Base-by-base conservation (phyloP, 1,284 basidiomycete species). In the Ustilago crameri region DNA sequence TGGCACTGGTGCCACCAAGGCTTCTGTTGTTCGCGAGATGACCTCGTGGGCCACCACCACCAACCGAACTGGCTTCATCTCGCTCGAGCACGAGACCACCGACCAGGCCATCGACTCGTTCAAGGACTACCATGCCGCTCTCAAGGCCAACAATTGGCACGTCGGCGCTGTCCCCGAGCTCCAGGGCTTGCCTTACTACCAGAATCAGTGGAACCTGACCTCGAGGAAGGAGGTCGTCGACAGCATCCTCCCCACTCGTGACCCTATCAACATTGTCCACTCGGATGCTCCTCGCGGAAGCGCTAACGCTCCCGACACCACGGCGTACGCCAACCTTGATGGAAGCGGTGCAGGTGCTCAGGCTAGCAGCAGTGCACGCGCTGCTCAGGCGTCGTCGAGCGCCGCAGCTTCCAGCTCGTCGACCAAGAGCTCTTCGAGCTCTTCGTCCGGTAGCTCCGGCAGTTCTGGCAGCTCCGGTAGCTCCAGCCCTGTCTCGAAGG, bases 1-100 rank as follows among this genome's bases (percentile, higher is more conserved):
- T 20, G 66, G 66, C 23, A 20, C 60, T n/a, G 74, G 74, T 27
- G 63, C 68, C 18, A 60, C 47, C 59, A 64, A 64, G 42, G 23
- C 37, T 20, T 48, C 60, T 34, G 75, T 78, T 45, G 49, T 68
- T 37, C 32, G 43, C 4, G 65, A 64, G 41, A 64, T 72, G 67
- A 57, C 59, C 41, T 59, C 56, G 50, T 72, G 74, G 71, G 70
- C 73, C 46, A 49, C 42, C 22, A 26, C 35, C 22, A 52, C 44
- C 43, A 62, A 70, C 54, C 59, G 60, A 27, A 73, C 68, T 12
- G 76, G 76, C 9, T 74, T 71, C 68, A 75, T 79, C 65, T 64
- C 73, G 56, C 75, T 79, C 48, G 73, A 79, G 48, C 76, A 79
- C 68, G 76, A 79, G 49, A 73, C 75, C 30, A 79, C 76, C 55